Conservation (phyloP, 805 yeast species). For the Dipodascus albidus region DNA sequence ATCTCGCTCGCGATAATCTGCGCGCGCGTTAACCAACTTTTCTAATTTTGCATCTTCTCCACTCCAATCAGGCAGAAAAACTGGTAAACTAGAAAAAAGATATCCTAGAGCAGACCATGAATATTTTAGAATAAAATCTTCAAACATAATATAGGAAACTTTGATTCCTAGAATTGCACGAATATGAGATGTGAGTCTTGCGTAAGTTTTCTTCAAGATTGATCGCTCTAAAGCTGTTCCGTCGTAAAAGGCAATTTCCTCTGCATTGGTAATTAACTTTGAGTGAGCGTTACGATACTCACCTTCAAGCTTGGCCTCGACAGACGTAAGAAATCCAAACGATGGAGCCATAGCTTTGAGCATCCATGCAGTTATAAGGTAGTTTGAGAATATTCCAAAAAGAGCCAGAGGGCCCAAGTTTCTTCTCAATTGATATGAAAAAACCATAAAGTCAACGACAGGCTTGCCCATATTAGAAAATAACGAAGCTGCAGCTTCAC, state of each 20-base stretch:
- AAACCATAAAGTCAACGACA: constrained; percentile 70
- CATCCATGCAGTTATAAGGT: constrained; percentile 65
- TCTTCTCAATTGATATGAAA: constrained; percentile 72
- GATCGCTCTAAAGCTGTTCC: constrained; percentile 71
- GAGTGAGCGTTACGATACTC: constrained; percentile 78
- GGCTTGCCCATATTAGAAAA: constrained; percentile 91
- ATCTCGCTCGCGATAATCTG: constrained; percentile 22
- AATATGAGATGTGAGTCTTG: constrained; percentile 43
- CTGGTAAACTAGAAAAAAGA: constrained; percentile 80
- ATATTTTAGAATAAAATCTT: constrained; percentile 79
- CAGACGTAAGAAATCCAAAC: constrained; percentile 65
- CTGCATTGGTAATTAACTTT: constrained; percentile 77
- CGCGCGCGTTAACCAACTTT: constrained; percentile 10
- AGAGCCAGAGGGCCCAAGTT: constrained; percentile 83
- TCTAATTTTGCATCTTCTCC: constrained; percentile 19
- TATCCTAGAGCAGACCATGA: constrained; percentile 97
- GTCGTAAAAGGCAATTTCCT: constrained; percentile 88
- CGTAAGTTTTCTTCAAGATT: constrained; percentile 50
- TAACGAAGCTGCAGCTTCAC: constrained; percentile 69
- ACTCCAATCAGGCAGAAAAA: constrained; percentile 44
- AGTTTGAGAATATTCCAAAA: constrained; percentile 68
- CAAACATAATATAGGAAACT: constrained; percentile 60
- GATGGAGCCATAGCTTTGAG: constrained; percentile 71
- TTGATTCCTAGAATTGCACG: constrained; percentile 44
- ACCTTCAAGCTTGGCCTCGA: constrained; percentile 73